phyloP scores from a whole-genome alignment of 192 early-diverging fungal genomes.

The Helicostylum pulchrum region DNA sequence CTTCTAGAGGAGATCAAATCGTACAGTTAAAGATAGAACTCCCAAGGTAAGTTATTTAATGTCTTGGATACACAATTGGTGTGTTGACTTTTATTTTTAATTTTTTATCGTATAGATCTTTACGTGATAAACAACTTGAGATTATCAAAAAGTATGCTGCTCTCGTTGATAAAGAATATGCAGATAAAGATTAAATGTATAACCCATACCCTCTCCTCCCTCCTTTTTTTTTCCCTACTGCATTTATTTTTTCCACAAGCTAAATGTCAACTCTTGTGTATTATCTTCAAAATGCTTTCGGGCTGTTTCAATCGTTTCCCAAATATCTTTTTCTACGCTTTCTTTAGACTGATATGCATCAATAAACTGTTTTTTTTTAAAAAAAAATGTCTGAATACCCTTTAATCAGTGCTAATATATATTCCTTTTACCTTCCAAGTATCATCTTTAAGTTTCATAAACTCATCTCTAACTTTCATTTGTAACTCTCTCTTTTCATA shows the following conservation, averaged over 20 bases:
- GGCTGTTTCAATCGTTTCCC: background rate
- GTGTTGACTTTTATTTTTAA: background rate
- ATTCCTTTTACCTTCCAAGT: slow-evolving; percentile 41
- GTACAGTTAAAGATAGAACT: slow-evolving; percentile 81
- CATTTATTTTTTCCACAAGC: slow-evolving; percentile 5
- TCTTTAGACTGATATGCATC: slow-evolving; percentile 24
- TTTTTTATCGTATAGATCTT: slow-evolving; percentile 20
- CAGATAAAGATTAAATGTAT: background rate
- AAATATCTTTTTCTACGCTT: slow-evolving; percentile 15
- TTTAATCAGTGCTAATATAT: slow-evolving; percentile 4
- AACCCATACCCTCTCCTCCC: too few species aligned
- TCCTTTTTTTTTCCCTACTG: background rate
- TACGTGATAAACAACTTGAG: slow-evolving; percentile 49
- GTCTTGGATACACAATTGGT: background rate
- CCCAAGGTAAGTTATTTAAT: slow-evolving; percentile 50
- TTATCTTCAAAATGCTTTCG: background rate
- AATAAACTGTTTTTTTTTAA: slow-evolving; percentile 8
- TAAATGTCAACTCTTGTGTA: background rate
- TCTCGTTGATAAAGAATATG: slow-evolving; percentile 31
- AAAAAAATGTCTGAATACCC: background rate
- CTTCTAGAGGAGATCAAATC: slow-evolving; percentile 83
- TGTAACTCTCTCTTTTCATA: slow-evolving; percentile 89
- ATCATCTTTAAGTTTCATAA: slow-evolving; percentile 54
- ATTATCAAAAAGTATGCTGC: slow-evolving; percentile 60
- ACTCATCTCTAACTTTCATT: slow-evolving; percentile 68